phyloP scores from a whole-genome alignment of 257 asterid genomes.

The Ligustrum vulgare region DNA sequence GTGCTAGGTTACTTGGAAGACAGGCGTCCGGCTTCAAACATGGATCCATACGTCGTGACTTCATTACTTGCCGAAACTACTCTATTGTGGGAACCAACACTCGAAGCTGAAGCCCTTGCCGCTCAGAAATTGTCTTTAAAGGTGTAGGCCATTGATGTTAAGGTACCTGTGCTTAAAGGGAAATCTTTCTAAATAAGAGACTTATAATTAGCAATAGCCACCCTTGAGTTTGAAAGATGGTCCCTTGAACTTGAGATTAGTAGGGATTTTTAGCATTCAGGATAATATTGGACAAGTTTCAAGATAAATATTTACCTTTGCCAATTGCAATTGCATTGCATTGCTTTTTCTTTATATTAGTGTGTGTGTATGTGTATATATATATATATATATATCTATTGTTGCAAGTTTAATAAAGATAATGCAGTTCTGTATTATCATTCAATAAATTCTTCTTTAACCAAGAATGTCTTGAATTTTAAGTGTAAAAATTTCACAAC shows the following conservation, averaged over 20 bases:
- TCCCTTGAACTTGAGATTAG: slow-evolving; percentile 28
- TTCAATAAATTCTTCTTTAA: background rate
- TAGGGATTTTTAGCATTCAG: slow-evolving; percentile 28
- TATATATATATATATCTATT: background rate
- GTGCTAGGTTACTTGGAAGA: slow-evolving; percentile 89
- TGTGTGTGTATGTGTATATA: too few relatives aligned
- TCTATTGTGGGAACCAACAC: slow-evolving; percentile 86
- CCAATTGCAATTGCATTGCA: slow-evolving; percentile 8
- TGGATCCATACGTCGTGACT: slow-evolving; percentile 94
- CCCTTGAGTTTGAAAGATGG: slow-evolving; percentile 30
- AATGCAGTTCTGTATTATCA: background rate
- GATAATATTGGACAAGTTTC: slow-evolving; percentile 24
- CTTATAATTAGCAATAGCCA: slow-evolving; percentile 27
- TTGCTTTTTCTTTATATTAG: too few relatives aligned
- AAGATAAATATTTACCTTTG: slow-evolving; percentile 18
- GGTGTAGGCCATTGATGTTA: slow-evolving; percentile 39
- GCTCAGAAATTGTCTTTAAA: slow-evolving; percentile 77
- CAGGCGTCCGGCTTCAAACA: slow-evolving; percentile 97
- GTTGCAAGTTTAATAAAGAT: background rate
- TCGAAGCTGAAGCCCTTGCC: slow-evolving; percentile 87
- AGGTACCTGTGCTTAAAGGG: slow-evolving; percentile 2
- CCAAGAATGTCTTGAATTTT: background rate
- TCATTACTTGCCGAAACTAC: slow-evolving; percentile 88
- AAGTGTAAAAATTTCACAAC: too few relatives aligned
- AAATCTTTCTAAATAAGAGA: slow-evolving; percentile 44